phyloP scores from a whole-genome alignment of 257 asterid genomes.

The Sherardia arvensis region DNA sequence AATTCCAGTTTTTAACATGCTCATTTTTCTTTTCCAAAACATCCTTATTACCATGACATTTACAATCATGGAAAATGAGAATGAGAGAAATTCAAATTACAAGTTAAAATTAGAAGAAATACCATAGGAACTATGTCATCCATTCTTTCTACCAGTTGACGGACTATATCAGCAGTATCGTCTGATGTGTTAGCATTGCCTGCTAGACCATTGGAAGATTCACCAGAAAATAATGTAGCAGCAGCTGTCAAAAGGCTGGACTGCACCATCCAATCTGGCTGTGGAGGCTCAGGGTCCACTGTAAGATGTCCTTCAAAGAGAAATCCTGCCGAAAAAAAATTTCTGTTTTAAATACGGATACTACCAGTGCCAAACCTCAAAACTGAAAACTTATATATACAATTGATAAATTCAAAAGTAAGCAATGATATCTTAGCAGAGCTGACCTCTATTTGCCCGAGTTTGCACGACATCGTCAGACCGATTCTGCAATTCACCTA shows the following conservation, averaged over 20 bases:
- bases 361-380: constrained; percentile 8
- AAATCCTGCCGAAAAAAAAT: constrained; percentile 45
- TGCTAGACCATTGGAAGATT: constrained; percentile 47
- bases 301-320: constrained; percentile 98
- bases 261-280: constrained; percentile 74
- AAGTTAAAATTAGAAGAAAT: constrained; percentile 11
- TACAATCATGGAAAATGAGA: background rate
- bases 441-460: constrained; percentile 60
- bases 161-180: constrained; percentile 36
- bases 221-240: constrained; percentile 51
- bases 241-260: constrained; percentile 64
- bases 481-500: constrained; percentile 41
- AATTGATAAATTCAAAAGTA: background rate
- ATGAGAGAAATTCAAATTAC: background rate
- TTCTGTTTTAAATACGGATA: background rate
- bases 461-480: constrained; percentile 31
- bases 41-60: background rate
- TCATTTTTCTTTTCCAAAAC: background rate
- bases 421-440: constrained; percentile 3
- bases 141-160: constrained; percentile 42
- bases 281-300: constrained; percentile 90
- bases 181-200: constrained; percentile 28
- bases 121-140: constrained; percentile 78
- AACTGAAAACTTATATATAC: background rate
- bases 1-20: background rate